A percentile compares a stretch with the other conserved stretches of the same genome.
Conservation (phyloP, 2,329 filamentous ascomycete species). For the Pyrenochaeta sp. region DNA sequence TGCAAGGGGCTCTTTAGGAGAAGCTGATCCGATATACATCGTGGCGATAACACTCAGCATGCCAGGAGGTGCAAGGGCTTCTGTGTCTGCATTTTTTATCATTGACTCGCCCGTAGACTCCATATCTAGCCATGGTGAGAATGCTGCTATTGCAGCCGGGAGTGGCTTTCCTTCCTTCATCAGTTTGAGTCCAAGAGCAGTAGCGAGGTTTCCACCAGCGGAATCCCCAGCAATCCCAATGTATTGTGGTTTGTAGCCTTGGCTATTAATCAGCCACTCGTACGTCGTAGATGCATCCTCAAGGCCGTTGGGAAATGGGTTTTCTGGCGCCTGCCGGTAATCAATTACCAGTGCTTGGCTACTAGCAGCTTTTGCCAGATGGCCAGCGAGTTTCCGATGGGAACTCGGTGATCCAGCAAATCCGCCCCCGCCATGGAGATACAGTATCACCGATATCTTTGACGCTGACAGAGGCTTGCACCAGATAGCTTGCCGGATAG, state of each 20-base stretch:
- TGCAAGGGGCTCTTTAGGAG: neutral
- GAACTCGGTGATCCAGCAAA: neutral
- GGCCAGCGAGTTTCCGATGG: neutral
- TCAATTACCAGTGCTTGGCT: neutral
- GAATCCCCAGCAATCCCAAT: constrained; percentile 1
- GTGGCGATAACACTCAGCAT: neutral
- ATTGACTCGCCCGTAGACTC: neutral
- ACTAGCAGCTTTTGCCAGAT: neutral
- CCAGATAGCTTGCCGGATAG: neutral
- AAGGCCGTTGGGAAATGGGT: neutral
- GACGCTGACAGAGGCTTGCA: neutral
- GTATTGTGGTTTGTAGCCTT: neutral
- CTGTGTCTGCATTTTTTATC: neutral
- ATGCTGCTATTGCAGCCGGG: neutral
- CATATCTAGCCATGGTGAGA: constrained; percentile 1
- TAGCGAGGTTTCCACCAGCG: neutral
- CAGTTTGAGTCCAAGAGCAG: neutral
- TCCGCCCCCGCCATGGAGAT: neutral
- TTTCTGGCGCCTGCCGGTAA: neutral
- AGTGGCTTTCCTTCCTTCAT: neutral
- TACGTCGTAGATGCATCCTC: neutral
- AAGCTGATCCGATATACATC: neutral
- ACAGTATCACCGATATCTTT: neutral
- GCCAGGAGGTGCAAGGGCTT: neutral
- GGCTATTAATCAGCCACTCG: constrained; percentile 1